Percentiles rank a stretch among this genome's conserved stretches.
Evolutionary conservation across 345 rosid species (phyloP).

Genomic region (Pelargonium nanum): DNA sequence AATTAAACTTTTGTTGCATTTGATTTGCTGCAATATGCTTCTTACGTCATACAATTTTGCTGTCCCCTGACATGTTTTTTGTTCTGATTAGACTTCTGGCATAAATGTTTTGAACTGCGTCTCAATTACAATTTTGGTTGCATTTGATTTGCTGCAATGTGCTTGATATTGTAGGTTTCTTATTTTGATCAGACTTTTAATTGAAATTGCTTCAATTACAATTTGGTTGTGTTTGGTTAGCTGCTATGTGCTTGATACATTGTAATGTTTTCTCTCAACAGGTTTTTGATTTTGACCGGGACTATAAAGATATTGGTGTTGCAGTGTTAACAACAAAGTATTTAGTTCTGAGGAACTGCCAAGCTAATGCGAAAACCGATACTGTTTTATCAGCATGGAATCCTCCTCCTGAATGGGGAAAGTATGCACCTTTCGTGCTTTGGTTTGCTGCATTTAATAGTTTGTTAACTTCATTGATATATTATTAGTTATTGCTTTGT

Average conservation of each 20-base stretch:
- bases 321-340: slow-evolving; percentile 80
- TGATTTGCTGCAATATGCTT: too few species aligned
- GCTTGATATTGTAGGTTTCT: too few species aligned
- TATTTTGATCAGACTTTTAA: not conserved
- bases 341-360: slow-evolving; percentile 79
- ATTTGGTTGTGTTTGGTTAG: slow-evolving; percentile 5
- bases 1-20: too few species aligned
- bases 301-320: slow-evolving; percentile 91
- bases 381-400: slow-evolving; percentile 95
- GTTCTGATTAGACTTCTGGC: not conserved
- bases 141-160: too few species aligned
- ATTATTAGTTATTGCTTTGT: not conserved
- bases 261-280: slow-evolving; percentile 18
- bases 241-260: slow-evolving; percentile 11
- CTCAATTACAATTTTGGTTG: not conserved
- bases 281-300: slow-evolving; percentile 97
- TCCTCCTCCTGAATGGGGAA: slow-evolving; percentile 98
- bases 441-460: slow-evolving; percentile 7
- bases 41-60: too few species aligned
- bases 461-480: not conserved
- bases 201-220: not conserved
- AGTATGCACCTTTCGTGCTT: slow-evolving; percentile 35
- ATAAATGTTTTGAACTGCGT: too few species aligned
- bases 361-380: slow-evolving; percentile 70
- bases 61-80: not conserved